Conservation (phyloP, 148 eudicot species). For the Spergularia bocconei region DNA sequence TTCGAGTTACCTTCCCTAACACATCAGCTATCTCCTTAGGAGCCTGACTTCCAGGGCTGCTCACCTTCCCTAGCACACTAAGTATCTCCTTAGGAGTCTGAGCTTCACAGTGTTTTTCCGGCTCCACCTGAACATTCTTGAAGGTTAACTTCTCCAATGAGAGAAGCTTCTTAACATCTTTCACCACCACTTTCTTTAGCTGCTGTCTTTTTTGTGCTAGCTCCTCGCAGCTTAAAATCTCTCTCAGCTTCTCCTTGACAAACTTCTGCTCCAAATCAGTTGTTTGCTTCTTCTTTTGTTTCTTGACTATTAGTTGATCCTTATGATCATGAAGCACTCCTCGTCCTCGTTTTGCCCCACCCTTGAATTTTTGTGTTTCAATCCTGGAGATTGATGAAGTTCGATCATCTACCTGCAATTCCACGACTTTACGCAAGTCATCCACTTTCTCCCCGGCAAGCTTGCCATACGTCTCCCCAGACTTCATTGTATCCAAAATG, state of each 20-base stretch:
- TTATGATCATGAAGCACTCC: constrained; percentile 6
- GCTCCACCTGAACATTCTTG: constrained; percentile 16
- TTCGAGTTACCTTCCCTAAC: not conserved
- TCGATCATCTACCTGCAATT: constrained; percentile 12
- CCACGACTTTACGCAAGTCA: constrained; percentile 15
- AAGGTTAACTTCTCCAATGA: constrained; percentile 8
- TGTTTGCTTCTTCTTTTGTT: constrained; percentile 23
- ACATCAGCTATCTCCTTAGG: not conserved
- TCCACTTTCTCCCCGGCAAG: constrained; percentile 22
- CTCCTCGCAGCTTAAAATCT: constrained; percentile 13
- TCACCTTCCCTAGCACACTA: not conserved
- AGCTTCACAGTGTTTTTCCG: constrained; percentile 11
- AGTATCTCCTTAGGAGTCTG: not conserved
- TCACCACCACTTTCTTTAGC: constrained; percentile 28
- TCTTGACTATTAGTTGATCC: constrained; percentile 21
- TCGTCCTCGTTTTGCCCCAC: constrained; percentile 13
- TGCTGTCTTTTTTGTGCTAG: constrained; percentile 23
- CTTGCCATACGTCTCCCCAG: constrained; percentile 14
- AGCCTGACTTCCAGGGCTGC: not conserved
- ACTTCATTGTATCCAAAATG: constrained; percentile 52
- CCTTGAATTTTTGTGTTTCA: constrained; percentile 18
- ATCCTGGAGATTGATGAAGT: constrained; percentile 9
- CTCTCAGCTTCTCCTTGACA: constrained; percentile 12
- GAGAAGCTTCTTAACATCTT: constrained; percentile 27
- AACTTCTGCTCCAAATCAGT: constrained; percentile 20